Base-by-base conservation (phyloP, 371 early-diverging fungal species). In the Zopfochytrium polystomum region DNA sequence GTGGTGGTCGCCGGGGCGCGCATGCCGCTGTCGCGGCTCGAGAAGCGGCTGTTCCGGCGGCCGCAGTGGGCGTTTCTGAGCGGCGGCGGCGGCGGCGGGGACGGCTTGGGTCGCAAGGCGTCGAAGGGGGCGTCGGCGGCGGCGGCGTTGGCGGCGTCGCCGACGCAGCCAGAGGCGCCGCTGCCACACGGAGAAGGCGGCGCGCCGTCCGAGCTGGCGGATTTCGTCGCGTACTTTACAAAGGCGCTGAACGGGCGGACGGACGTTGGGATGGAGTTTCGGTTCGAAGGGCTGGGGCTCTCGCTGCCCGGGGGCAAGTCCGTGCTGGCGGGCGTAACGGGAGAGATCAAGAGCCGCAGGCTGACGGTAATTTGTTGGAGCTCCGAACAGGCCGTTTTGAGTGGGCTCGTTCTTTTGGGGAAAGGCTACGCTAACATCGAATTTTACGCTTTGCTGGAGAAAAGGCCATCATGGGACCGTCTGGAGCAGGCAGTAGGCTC, bases 391-490 rank as follows among this genome's bases (percentile, higher is more conserved):
- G n/a, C n/a, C n/a, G n/a, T n/a, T n/a, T n/a, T n/a, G n/a, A n/a
- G n/a, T n/a, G n/a, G n/a, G n/a, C n/a, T n/a, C 42, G 20, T 56
- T 56, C 15, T 11, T 26, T 44, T 56, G 27, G 0, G 22, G 70
- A 83, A 1, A 73, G 62, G 0, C 81, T 83, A 2, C 58, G 59
- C 5, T 58, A 83, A 23, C 44, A 63, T 18, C 52, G 71, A 3
- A 84, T 27, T 44, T 45, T 25, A 11, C 13, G 6, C 81, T 7
- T 62, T 80, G 29, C 66, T 79, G 15, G 76, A 79, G 33, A n/a
- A n/a, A n/a, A n/a, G n/a, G 89, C 87, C 26, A 88, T 93, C 65
- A 85, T 93, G 86, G 93, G 91, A 0, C 85, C 89, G 1, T 79
- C 78, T 1, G 90, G 93, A 3, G 82, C 88, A 4, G 90, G 89